Evolutionary conservation across 2,329 filamentous ascomycete species (phyloP).

Genomic region (Scedosporium minutisporum): DNA sequence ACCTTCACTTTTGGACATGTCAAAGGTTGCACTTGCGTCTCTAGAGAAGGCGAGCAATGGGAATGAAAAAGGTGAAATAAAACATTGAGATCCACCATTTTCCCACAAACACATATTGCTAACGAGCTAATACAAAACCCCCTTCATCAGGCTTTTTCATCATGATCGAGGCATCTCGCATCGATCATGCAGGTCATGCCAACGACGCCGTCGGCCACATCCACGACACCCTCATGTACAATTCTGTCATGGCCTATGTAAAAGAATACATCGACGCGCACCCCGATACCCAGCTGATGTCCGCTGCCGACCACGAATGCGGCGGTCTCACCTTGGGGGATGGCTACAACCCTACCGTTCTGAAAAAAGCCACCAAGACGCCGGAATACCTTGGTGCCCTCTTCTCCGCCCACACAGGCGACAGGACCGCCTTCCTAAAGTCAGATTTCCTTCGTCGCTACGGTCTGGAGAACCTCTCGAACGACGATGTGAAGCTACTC

Average conservation of each 20-base stretch:
- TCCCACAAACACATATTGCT: neutral
- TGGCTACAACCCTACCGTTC: slow-evolving; percentile 12
- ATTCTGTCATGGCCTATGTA: slow-evolving; percentile 15
- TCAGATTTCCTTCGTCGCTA: slow-evolving; percentile 11
- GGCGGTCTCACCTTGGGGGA: slow-evolving; percentile 15
- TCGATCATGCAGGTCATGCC: slow-evolving; percentile 15
- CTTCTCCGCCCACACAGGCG: slow-evolving; percentile 10
- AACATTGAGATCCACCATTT: neutral
- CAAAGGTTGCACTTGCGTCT: slow-evolving; percentile 12
- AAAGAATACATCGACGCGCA: slow-evolving; percentile 12
- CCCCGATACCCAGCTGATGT: slow-evolving; percentile 16
- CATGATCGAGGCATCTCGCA: slow-evolving; percentile 17
- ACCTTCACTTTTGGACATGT: slow-evolving; percentile 14
- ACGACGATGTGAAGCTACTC: slow-evolving; percentile 2
- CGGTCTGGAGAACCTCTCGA: slow-evolving; percentile 10
- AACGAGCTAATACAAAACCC: neutral
- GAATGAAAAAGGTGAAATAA: neutral
- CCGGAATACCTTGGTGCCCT: slow-evolving; percentile 10
- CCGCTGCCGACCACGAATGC: slow-evolving; percentile 16
- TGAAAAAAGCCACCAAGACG: slow-evolving; percentile 11
- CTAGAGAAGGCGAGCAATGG: slow-evolving; percentile 10
- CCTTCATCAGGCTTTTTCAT: slow-evolving; percentile 13
- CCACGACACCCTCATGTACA: slow-evolving; percentile 16
- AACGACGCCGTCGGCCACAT: slow-evolving; percentile 15
- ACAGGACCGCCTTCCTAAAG: slow-evolving; percentile 11